These are phyloP conservation scores for Cyclaneusma minus DNA, from an alignment of 2,329 filamentous ascomycete genomes.

Conservation along the genomic window DNA sequence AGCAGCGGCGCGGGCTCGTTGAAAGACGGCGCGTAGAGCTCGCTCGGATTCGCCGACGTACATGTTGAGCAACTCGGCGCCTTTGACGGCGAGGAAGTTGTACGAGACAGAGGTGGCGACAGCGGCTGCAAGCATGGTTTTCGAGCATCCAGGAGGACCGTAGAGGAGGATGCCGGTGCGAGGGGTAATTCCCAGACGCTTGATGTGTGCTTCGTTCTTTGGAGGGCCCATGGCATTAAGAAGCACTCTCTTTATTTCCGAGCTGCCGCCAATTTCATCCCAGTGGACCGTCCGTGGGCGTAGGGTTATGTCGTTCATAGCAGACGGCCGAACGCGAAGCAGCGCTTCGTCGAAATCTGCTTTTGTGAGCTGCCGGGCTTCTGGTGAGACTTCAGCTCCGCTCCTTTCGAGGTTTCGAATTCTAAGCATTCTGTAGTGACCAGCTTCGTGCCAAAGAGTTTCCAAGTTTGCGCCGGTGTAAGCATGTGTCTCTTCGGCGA, in stretches of 20 bases:
- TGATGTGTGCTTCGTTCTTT: conserved; percentile 35
- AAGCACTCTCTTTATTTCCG: conserved; percentile 51
- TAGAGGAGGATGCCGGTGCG: conserved; percentile 80
- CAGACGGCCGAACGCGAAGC: conserved; percentile 57
- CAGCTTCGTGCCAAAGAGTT: conserved; percentile 42
- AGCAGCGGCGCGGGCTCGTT: conserved; percentile 67
- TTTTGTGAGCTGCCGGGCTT: conserved; percentile 10
- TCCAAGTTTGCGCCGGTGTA: conserved; percentile 68
- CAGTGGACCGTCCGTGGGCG: conserved; percentile 77
- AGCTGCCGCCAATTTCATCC: conserved; percentile 78
- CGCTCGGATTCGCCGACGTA: conserved; percentile 93
- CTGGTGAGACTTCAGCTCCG: conserved; percentile 1
- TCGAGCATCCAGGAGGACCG: conserved; percentile 86
- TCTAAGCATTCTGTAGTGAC: too few species aligned
- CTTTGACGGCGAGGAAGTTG: conserved; percentile 91
- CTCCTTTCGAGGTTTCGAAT: neutral
- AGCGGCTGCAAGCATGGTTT: conserved; percentile 83
- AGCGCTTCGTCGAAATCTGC: conserved; percentile 52
- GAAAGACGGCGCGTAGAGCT: conserved; percentile 70
- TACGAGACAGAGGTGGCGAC: conserved; percentile 80
- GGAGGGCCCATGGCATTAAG: conserved; percentile 11
- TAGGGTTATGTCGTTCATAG: conserved; percentile 79
- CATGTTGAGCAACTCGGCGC: conserved; percentile 86
- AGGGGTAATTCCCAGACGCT: conserved; percentile 34
- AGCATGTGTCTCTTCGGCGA: conserved; percentile 58